A percentile compares a stretch with the other conserved stretches of the same genome.
These are phyloP conservation scores for Neoboletus magnificus DNA, from an alignment of 768 basidiomycete species.

Conservation along the genomic window DNA sequence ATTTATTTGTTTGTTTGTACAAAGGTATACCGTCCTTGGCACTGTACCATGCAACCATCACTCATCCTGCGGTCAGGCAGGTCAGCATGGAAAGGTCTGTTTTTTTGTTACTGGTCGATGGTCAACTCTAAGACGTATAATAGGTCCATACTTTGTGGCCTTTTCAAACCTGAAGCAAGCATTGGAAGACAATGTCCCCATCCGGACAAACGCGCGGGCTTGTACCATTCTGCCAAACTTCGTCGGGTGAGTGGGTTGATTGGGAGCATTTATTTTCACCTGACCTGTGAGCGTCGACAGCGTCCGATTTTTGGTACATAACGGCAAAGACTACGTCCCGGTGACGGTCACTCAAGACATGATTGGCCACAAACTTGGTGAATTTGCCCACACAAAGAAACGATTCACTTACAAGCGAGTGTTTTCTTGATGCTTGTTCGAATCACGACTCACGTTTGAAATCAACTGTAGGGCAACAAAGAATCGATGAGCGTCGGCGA, in stretches of 20 bases:
- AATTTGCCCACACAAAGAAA: slow-evolving; percentile 90
- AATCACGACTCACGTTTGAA: neutral
- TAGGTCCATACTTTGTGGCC: slow-evolving; percentile 92
- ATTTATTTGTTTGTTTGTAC: slow-evolving; percentile 8
- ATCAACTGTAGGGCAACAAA: slow-evolving; percentile 35
- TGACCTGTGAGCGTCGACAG: slow-evolving; percentile 36
- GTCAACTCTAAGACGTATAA: neutral
- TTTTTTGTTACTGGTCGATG: neutral
- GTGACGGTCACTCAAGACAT: slow-evolving; percentile 92
- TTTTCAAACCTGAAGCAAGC: slow-evolving; percentile 87
- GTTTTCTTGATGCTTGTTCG: neutral
- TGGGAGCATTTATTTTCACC: neutral
- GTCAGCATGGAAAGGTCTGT: slow-evolving; percentile 82
- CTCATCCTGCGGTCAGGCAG: slow-evolving; percentile 58
- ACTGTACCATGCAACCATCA: slow-evolving; percentile 56
- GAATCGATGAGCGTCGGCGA: slow-evolving; percentile 27
- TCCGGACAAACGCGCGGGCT: slow-evolving; percentile 81
- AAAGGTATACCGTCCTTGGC: neutral
- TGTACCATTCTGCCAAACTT: slow-evolving; percentile 96
- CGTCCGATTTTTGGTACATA: slow-evolving; percentile 88
- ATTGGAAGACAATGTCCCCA: slow-evolving; percentile 74
- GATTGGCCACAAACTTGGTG: slow-evolving; percentile 97
- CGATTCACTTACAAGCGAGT: slow-evolving; percentile 83
- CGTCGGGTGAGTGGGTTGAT: slow-evolving; percentile 66
- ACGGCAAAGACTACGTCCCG: slow-evolving; percentile 86